phyloP scores from a whole-genome alignment of 345 rosid species.

The Populus ilicifolia region DNA sequence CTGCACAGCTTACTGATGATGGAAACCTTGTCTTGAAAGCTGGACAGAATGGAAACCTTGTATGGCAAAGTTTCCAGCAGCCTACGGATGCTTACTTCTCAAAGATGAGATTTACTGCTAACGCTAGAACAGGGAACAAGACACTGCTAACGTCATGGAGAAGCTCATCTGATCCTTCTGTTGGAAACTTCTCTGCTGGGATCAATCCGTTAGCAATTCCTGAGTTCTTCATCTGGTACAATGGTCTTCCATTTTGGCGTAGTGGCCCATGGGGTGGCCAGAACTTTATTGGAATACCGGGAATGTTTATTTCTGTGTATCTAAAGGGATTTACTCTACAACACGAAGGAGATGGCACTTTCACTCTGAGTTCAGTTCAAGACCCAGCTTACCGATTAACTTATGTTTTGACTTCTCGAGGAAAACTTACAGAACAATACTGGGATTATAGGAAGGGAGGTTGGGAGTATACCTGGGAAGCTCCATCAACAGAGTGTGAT shows the following conservation, averaged over 20 bases:
- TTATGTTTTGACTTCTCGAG: not conserved
- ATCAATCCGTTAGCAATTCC: not conserved
- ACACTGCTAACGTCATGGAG: not conserved
- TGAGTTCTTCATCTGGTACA: not conserved
- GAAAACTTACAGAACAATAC: not conserved
- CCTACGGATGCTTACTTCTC: conserved; percentile 22
- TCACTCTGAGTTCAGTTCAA: too few relatives aligned
- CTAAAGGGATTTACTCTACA: too few relatives aligned
- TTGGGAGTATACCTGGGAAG: not conserved
- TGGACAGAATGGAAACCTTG: too few relatives aligned
- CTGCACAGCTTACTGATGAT: too few relatives aligned
- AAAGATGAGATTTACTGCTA: conserved; percentile 31
- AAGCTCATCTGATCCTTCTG: too few relatives aligned
- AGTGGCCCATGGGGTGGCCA: not conserved
- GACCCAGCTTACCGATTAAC: too few relatives aligned
- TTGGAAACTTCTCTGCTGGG: not conserved
- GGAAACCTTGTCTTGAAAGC: too few relatives aligned
- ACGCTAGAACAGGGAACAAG: not conserved
- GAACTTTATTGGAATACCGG: not conserved
- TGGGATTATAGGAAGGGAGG: not conserved
- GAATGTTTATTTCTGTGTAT: too few relatives aligned
- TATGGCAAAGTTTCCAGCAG: too few relatives aligned
- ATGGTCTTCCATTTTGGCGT: not conserved
- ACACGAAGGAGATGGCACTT: too few relatives aligned
- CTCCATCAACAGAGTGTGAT: conserved; percentile 9